Conservation (phyloP, 805 yeast species). For the Pichia paraexigua region DNA sequence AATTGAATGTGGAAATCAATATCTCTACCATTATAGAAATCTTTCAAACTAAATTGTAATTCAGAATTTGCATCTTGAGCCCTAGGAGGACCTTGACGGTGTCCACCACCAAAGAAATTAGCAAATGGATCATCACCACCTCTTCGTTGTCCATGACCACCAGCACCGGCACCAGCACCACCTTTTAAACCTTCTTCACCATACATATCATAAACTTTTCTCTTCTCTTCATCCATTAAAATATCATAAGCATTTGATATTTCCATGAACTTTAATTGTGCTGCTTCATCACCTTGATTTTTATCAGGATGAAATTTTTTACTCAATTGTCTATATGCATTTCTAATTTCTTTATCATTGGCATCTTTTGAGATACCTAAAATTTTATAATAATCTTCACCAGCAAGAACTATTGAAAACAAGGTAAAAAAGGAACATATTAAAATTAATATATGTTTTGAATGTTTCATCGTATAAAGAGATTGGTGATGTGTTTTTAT, state of each 20-base stretch:
- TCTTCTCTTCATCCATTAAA: constrained; percentile 62
- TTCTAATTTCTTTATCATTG: constrained; percentile 70
- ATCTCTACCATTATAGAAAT: constrained; percentile 63
- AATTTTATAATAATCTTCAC: constrained; percentile 40
- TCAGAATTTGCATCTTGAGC: constrained; percentile 58
- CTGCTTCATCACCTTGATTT: constrained; percentile 73
- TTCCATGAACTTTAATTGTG: constrained; percentile 81
- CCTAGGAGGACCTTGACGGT: constrained; percentile 33
- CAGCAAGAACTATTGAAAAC: constrained; percentile 23
- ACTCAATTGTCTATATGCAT: constrained; percentile 74
- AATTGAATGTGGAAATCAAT: constrained; percentile 54
- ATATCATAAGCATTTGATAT: constrained; percentile 92
- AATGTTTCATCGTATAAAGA: background rate
- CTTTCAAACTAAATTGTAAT: constrained; percentile 50
- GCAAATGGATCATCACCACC: constrained; percentile 18
- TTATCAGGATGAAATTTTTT: constrained; percentile 94
- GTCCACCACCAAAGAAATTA: constrained; percentile 29
- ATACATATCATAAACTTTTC: constrained; percentile 58
- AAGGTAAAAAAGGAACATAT: background rate
- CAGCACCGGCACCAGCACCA: constrained; percentile 52
- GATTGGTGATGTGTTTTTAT: background rate
- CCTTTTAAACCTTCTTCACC: constrained; percentile 70
- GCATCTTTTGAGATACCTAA: constrained; percentile 67
- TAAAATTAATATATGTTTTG: background rate
- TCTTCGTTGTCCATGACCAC: constrained; percentile 29